These are phyloP conservation scores for Brasilioporus rufonigricans DNA, from an alignment of 768 basidiomycete genomes.

Conservation along the genomic window DNA sequence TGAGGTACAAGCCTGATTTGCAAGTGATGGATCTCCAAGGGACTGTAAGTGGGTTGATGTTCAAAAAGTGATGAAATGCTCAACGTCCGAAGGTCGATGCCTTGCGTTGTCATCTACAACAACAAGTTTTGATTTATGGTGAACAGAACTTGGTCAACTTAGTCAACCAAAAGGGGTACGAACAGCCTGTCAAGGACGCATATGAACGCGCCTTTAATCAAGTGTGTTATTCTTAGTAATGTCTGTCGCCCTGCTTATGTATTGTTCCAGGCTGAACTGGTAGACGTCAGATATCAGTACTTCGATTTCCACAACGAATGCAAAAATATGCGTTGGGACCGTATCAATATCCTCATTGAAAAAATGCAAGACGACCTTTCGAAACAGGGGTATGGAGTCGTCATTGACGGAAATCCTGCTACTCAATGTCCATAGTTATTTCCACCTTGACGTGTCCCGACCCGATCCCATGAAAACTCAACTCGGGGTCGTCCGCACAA, in stretches of 20 bases:
- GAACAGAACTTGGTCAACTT: constrained; percentile 81
- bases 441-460: constrained; percentile 57
- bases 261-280: constrained; percentile 50
- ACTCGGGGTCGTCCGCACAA: constrained; percentile 80
- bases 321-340: constrained; percentile 92
- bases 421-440: constrained; percentile 55
- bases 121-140: constrained; percentile 74
- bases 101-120: constrained; percentile 69
- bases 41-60: constrained; percentile 54
- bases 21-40: constrained; percentile 92
- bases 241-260: not conserved
- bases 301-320: constrained; percentile 99
- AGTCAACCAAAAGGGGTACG: constrained; percentile 91
- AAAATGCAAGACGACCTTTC: constrained; percentile 66
- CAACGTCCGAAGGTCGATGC: constrained; percentile 54
- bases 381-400: constrained; percentile 54
- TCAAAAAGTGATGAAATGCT: not conserved
- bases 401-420: not conserved
- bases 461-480: constrained; percentile 57
- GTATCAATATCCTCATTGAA: constrained; percentile 81
- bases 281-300: constrained; percentile 82
- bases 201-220: constrained; percentile 77
- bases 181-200: constrained; percentile 92
- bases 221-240: constrained; percentile 35
- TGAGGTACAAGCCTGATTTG: constrained; percentile 94